phyloP scores from a whole-genome alignment of 116 monocot genomes.

The Trichopus zeylanicus region DNA sequence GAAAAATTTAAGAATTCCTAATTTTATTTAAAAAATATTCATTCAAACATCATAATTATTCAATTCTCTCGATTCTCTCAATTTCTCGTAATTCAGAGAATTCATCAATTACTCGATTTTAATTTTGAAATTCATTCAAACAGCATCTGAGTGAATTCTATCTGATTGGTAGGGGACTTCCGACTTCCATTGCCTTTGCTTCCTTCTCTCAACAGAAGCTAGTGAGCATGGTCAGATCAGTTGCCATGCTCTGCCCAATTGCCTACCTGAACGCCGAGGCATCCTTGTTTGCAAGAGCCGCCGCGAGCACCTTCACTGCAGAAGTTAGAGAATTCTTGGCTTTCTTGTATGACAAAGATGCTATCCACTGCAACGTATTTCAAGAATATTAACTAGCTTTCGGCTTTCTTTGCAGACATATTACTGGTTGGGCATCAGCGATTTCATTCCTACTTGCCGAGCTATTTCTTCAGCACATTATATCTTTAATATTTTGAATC shows the following conservation, averaged over 20 bases:
- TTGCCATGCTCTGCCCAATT: slow-evolving; percentile 33
- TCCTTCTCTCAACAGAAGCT: slow-evolving; percentile 5
- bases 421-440: slow-evolving; percentile 20
- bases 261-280: slow-evolving; percentile 20
- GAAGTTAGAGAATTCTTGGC: slow-evolving; percentile 20
- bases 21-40: too few species aligned
- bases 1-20: too few species aligned
- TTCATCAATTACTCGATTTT: too few species aligned
- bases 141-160: neutral
- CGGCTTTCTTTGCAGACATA: slow-evolving; percentile 8
- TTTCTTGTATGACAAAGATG: neutral
- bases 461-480: neutral
- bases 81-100: too few species aligned
- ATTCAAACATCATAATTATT: too few species aligned
- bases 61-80: too few species aligned
- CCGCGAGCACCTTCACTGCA: slow-evolving; percentile 11
- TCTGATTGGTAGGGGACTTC: neutral
- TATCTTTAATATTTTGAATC: neutral
- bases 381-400: neutral
- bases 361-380: neutral
- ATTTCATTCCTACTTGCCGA: slow-evolving; percentile 14
- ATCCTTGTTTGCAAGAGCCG: slow-evolving; percentile 3
- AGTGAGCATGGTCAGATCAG: slow-evolving; percentile 24
- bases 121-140: neutral
- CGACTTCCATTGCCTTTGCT: neutral